A percentile compares a stretch with the other conserved stretches of the same genome.
Evolutionary conservation across 2,329 filamentous ascomycete species (phyloP).

Genomic region (Botrytis fragariae): DNA sequence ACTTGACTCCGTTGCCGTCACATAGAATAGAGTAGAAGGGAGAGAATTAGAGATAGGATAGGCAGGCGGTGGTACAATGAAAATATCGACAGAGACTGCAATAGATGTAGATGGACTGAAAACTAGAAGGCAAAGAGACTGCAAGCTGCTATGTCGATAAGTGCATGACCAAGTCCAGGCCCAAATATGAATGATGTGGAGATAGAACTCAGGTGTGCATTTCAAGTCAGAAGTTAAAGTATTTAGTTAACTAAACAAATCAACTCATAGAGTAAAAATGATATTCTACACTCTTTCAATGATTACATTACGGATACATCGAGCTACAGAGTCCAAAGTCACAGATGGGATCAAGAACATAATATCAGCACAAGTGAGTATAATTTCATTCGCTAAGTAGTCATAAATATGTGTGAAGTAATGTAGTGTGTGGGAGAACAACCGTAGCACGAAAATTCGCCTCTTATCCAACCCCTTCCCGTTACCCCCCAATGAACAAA

Average conservation of each 20-base stretch:
- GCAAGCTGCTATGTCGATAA: not conserved
- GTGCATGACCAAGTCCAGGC: not conserved
- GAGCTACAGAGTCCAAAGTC: not conserved
- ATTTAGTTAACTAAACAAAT: too few species aligned
- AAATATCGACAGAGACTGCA: not conserved
- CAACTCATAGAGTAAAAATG: too few species aligned
- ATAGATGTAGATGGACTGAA: not conserved
- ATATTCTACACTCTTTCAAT: not conserved
- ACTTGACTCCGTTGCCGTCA: too few species aligned
- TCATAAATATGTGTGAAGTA: not conserved
- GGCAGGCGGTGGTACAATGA: not conserved
- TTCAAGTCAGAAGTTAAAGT: not conserved
- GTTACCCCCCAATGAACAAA: not conserved
- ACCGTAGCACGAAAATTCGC: not conserved
- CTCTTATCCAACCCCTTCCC: not conserved
- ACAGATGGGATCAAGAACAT: not conserved
- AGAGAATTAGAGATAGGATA: not conserved
- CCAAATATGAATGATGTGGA: not conserved
- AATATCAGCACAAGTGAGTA: not conserved
- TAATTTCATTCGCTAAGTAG: not conserved
- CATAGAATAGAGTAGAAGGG: not conserved
- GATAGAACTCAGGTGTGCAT: not conserved
- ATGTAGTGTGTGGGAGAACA: not conserved
- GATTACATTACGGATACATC: not conserved
- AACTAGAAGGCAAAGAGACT: not conserved